Percentiles rank a stretch among this genome's conserved stretches.
phyloP scores from a whole-genome alignment of 2,329 filamentous ascomycete genomes.

The Sporothrix schenckii region DNA sequence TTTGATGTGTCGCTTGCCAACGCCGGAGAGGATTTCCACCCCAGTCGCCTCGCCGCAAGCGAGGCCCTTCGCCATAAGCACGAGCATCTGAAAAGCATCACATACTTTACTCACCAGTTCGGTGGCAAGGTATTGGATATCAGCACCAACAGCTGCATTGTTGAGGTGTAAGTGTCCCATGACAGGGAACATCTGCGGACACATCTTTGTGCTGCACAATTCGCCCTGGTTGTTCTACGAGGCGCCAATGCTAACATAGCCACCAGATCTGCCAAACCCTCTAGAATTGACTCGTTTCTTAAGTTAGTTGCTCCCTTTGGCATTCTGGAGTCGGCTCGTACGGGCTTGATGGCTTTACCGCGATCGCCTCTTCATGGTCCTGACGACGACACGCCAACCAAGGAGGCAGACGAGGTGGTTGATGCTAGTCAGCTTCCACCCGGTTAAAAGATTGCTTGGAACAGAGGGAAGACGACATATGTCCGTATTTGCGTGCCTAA shows the following conservation, averaged over 20 bases:
- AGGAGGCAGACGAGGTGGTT: constrained; percentile 92
- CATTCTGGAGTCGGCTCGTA: constrained; percentile 92
- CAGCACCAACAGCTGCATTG: constrained; percentile 97
- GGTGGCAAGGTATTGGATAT: constrained; percentile 97
- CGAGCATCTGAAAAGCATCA: constrained; percentile 94
- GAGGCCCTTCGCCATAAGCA: constrained; percentile 96
- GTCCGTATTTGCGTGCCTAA: not conserved
- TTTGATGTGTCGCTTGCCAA: constrained; percentile 51
- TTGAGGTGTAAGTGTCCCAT: constrained; percentile 75
- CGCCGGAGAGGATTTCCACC: constrained; percentile 75
- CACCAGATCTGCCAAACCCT: constrained; percentile 81
- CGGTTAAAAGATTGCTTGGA: constrained; percentile 59
- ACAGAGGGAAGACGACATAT: not conserved
- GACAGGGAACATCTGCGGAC: not conserved
- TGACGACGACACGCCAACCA: constrained; percentile 67
- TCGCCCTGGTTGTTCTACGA: constrained; percentile 32
- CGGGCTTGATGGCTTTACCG: constrained; percentile 94
- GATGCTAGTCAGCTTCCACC: constrained; percentile 93
- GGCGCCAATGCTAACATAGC: not conserved
- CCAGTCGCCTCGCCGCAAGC: constrained; percentile 79
- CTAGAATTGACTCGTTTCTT: constrained; percentile 94
- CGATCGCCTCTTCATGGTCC: constrained; percentile 82
- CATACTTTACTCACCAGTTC: constrained; percentile 95
- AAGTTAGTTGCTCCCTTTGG: constrained; percentile 94
- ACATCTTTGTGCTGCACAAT: not conserved